Evolutionary conservation across 108 stramenopile genomes (phyloP).

Genomic region (Craspedostauros australis): DNA sequence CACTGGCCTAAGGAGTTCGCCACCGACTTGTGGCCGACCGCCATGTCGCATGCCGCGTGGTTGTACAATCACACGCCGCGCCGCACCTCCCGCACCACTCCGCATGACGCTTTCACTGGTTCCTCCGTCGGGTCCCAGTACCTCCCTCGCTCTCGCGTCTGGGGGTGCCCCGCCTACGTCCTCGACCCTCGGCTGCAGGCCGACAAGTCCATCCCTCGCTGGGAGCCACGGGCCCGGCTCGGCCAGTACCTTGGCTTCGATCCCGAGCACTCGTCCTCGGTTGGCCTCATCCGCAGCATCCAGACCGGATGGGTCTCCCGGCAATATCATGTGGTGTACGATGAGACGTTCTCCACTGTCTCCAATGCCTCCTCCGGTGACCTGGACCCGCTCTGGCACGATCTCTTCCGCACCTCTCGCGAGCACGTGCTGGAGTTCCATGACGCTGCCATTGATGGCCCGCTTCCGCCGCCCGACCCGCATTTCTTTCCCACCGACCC

Average conservation of each 20-base stretch:
- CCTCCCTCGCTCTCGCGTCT: slow-evolving; percentile 17
- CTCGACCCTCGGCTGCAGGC: slow-evolving; percentile 28
- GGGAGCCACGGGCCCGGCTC: slow-evolving; percentile 21
- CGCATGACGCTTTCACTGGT: slow-evolving; percentile 18
- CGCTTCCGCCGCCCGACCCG: no score
- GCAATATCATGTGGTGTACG: slow-evolving; percentile 46
- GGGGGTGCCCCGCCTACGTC: slow-evolving; percentile 32
- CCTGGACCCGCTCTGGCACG: not conserved
- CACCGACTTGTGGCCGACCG: slow-evolving; percentile 38
- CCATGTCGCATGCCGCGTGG: slow-evolving; percentile 38
- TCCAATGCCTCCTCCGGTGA: not conserved
- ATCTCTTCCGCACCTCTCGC: not conserved
- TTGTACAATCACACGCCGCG: slow-evolving; percentile 31
- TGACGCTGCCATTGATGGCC: no score
- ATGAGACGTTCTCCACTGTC: slow-evolving; percentile 41
- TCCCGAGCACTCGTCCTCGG: slow-evolving; percentile 19
- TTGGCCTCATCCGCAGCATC: slow-evolving; percentile 33
- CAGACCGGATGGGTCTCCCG: slow-evolving; percentile 27
- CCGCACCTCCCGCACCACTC: slow-evolving; percentile 16
- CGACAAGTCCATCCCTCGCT: slow-evolving; percentile 33
- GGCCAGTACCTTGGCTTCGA: slow-evolving; percentile 37
- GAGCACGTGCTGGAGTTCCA: not conserved
- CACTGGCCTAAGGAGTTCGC: slow-evolving; percentile 30
- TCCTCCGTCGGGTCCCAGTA: not conserved
- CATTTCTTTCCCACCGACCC: no score